These are phyloP conservation scores for Funneliformis mosseae DNA, from an alignment of 192 early-diverging fungal species.

Conservation along the genomic window DNA sequence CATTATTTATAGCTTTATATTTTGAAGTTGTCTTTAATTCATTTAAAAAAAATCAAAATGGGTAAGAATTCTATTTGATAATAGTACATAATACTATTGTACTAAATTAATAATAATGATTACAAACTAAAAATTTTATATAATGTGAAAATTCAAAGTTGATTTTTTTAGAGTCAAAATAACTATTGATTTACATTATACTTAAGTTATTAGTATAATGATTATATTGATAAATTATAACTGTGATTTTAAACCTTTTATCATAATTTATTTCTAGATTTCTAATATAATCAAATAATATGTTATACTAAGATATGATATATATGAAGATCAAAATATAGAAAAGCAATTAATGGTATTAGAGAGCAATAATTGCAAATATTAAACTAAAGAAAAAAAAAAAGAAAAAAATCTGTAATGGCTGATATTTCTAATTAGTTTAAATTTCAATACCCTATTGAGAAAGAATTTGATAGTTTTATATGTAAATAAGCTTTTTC, in stretches of 20 bases:
- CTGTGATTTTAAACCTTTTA: too few species aligned
- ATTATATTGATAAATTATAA: too few species aligned
- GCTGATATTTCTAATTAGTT: not conserved
- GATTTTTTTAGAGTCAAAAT: conserved; percentile 14
- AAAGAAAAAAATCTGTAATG: not conserved
- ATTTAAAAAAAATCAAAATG: not conserved
- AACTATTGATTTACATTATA: conserved; percentile 7
- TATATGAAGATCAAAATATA: not conserved
- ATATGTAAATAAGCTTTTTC: too few species aligned
- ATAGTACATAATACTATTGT: too few species aligned
- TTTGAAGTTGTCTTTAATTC: not conserved
- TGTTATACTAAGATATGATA: not conserved
- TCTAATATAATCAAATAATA: not conserved
- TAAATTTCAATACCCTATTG: not conserved
- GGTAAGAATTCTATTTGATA: too few species aligned
- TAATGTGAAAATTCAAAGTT: not conserved
- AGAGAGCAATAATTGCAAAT: not conserved
- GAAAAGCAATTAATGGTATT: not conserved
- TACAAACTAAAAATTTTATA: too few species aligned
- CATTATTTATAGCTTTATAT: not conserved
- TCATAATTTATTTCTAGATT: not conserved
- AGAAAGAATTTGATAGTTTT: not conserved
- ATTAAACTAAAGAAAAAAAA: not conserved
- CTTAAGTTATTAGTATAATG: not conserved
- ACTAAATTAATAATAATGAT: too few species aligned